Conservation (phyloP, 116 monocot species). For the Posidonia oceanica region DNA sequence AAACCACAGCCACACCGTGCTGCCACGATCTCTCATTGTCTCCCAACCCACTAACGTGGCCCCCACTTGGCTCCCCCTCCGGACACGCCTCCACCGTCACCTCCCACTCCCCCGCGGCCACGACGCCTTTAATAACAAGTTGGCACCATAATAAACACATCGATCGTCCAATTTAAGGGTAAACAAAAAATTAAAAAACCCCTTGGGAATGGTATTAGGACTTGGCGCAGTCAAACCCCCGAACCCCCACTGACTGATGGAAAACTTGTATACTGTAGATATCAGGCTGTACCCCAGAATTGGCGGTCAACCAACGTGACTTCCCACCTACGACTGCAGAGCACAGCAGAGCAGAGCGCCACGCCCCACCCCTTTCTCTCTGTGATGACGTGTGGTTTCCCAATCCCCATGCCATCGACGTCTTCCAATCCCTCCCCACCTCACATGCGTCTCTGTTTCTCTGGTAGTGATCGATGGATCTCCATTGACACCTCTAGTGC, state of each 20-base stretch:
- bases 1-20: background rate
- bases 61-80: background rate
- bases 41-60: background rate
- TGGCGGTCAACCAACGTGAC: conserved; percentile 7
- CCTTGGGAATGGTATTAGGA: background rate
- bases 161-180: background rate
- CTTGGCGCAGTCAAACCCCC: background rate
- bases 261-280: background rate
- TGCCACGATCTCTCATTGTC: conserved; percentile 2
- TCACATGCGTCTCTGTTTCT: too few relatives aligned
- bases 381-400: too few relatives aligned
- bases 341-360: too few relatives aligned
- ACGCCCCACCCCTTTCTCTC: too few relatives aligned
- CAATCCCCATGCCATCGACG: too few relatives aligned
- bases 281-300: too few relatives aligned
- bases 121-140: background rate
- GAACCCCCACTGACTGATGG: background rate
- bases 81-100: conserved; percentile 6
- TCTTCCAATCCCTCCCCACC: too few relatives aligned
- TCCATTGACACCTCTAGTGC: too few relatives aligned
- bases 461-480: too few relatives aligned
- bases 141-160: background rate
- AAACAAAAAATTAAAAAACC: background rate
- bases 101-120: background rate
- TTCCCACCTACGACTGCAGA: background rate